Base-by-base conservation (phyloP, 495 filamentous ascomycete species). In the Tetracladium marchalianum region DNA sequence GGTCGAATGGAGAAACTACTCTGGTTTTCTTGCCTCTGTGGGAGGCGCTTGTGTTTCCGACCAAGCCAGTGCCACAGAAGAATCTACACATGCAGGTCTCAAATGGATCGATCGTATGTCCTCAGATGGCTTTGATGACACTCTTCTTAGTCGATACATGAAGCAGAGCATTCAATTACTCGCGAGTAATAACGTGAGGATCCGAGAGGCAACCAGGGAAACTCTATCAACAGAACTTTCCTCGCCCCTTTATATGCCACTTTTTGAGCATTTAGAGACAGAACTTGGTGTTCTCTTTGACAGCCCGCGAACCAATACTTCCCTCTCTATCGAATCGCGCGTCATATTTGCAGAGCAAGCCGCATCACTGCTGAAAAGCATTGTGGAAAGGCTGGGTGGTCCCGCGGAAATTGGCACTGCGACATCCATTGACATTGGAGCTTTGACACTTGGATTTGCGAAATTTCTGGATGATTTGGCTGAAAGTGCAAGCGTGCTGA, bases 11-110 rank as follows among this genome's bases (percentile, higher is more conserved):
- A 69, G 78, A 27, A 82, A 82, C 51, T 74, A 76, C 44, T 80
- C 77, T 4, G 78, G 78, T 4, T 81, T 82, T 55, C 68, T 82
- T 12, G 78, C 78, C 15, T 80, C 78, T 2, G 63, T 82, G 31
- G 78, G 77, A n/a, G 78, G 78, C 4, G 69, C 73, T 42, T 82
- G 78, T 56, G 78, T 78, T n/a, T 75, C 78, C 4, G 72, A 78
- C 45, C 70, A 76, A 52, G 36, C 27, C 13, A n/a, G 46, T 11
- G 66, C 69, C 44, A 52, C 65, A 42, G 78, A 80, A 46, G 78
- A 82, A 44, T 62, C 73, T 22, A 64, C 70, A 5, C 60, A 79
- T 36, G 67, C 69, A 15, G 77, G 77, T 12, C 56, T 81, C 8
- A 65, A 67, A 44, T 82, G 78, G 78, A 82, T 82, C 47, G 55